A percentile compares a stretch with the other conserved stretches of the same genome.
Evolutionary conservation across 768 basidiomycete genomes (phyloP).

Genomic region (Suillus fuscotomentosus): DNA sequence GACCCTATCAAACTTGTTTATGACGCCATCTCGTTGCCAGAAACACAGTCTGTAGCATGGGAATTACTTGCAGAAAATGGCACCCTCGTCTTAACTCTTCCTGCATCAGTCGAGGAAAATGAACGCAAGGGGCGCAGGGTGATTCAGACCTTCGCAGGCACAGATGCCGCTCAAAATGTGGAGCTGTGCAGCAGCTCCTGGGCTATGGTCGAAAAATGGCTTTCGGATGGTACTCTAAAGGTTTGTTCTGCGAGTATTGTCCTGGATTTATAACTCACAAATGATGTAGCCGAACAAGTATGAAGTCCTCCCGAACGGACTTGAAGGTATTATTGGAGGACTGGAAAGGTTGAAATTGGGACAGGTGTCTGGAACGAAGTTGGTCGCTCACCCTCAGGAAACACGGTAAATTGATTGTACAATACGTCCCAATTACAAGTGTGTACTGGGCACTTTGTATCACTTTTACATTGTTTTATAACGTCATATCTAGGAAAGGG

Average conservation of each 20-base stretch:
- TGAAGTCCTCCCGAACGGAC: slow-evolving; percentile 40
- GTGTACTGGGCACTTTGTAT: too few species aligned
- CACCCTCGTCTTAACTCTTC: too few species aligned
- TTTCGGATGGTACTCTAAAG: slow-evolving; percentile 26
- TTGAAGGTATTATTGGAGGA: slow-evolving; percentile 35
- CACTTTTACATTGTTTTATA: too few species aligned
- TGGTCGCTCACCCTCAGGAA: too few species aligned
- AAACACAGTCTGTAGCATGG: too few species aligned
- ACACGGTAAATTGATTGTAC: too few species aligned
- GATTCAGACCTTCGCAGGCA: slow-evolving; percentile 23
- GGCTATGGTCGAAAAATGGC: slow-evolving; percentile 20
- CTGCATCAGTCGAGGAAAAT: slow-evolving; percentile 19
- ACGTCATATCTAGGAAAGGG: too few species aligned
- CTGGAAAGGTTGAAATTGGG: slow-evolving; percentile 35
- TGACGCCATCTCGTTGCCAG: too few species aligned
- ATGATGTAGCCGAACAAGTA: slow-evolving; percentile 36
- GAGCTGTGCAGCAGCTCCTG: slow-evolving; percentile 16
- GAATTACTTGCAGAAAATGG: too few species aligned
- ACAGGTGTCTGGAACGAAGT: neutral
- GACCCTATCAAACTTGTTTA: too few species aligned
- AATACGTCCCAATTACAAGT: too few species aligned
- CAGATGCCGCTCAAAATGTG: slow-evolving; percentile 19
- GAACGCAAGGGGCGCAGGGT: slow-evolving; percentile 19
- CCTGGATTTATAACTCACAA: neutral
- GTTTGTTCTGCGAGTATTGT: slow-evolving; percentile 4